Evolutionary conservation across 2,329 filamentous ascomycete species (phyloP).

Genomic region (Monilinia fructicola): DNA sequence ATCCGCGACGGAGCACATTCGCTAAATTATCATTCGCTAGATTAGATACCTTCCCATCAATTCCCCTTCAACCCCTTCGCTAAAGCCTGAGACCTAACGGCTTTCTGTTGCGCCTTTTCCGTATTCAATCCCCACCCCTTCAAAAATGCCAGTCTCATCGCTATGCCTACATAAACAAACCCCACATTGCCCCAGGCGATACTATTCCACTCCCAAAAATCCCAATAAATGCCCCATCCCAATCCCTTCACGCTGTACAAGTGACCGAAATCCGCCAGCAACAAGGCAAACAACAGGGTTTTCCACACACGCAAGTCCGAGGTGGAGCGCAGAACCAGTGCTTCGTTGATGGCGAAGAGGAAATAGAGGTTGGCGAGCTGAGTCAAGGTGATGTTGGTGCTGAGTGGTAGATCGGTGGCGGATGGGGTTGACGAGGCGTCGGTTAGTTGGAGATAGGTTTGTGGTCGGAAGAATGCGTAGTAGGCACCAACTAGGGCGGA

Average conservation of each 20-base stretch:
- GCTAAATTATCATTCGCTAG: not conserved
- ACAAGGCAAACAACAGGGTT: conserved; percentile 62
- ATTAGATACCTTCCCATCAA: not conserved
- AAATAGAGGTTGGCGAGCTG: conserved; percentile 79
- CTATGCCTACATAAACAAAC: conserved; percentile 67
- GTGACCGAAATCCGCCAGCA: conserved; percentile 76
- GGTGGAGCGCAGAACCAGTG: conserved; percentile 69
- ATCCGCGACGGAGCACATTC: not conserved
- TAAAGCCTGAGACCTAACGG: not conserved
- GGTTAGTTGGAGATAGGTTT: conserved; percentile 63
- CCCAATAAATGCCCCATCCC: conserved; percentile 60
- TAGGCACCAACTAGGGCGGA: conserved; percentile 54
- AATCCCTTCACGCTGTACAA: conserved; percentile 63
- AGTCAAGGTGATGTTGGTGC: conserved; percentile 65
- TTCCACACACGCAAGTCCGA: conserved; percentile 68
- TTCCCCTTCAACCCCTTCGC: not conserved
- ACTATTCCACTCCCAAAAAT: conserved; percentile 59
- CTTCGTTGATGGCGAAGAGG: conserved; percentile 75
- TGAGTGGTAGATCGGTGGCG: conserved; percentile 48
- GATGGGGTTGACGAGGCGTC: conserved; percentile 44
- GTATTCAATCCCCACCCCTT: conserved; percentile 53
- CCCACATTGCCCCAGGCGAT: conserved; percentile 68
- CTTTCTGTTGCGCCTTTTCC: conserved; percentile 18
- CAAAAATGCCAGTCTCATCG: conserved; percentile 59
- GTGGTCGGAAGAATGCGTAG: conserved; percentile 51